Conservation (phyloP, 2,329 filamentous ascomycete species). For the Pseudocercospora crystallina region DNA sequence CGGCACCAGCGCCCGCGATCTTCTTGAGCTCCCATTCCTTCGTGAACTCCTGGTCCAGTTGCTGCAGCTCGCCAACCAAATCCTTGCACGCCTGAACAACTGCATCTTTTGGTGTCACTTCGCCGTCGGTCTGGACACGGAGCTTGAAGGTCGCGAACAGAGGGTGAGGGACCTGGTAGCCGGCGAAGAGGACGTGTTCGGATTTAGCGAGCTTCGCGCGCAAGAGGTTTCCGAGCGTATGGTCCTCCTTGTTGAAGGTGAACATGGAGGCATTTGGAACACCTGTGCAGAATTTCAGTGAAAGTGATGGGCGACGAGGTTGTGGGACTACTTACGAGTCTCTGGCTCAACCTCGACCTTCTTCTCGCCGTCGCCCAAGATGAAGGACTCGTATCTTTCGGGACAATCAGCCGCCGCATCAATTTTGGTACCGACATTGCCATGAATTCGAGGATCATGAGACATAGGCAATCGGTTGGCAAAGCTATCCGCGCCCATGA, state of each 20-base stretch:
- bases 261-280: conserved; percentile 96
- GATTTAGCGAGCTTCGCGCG: conserved; percentile 81
- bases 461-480: conserved; percentile 13
- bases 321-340: conserved; percentile 64
- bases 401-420: conserved; percentile 31
- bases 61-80: conserved; percentile 76
- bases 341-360: conserved; percentile 88
- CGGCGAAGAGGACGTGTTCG: conserved; percentile 81
- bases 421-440: conserved; percentile 23
- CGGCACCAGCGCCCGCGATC: conserved; percentile 56
- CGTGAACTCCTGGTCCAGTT: conserved; percentile 82
- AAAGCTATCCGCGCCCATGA: conserved; percentile 11
- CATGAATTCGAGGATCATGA: conserved; percentile 22
- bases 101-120: conserved; percentile 83
- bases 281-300: conserved; percentile 51
- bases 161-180: conserved; percentile 69
- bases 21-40: conserved; percentile 88
- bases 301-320: neutral
- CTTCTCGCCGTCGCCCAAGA: conserved; percentile 84
- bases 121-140: conserved; percentile 85
- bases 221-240: conserved; percentile 77
- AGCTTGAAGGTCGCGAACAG: conserved; percentile 60
- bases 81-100: conserved; percentile 78
- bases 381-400: conserved; percentile 85
- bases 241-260: conserved; percentile 90